Evolutionary conservation across 495 filamentous ascomycete genomes (phyloP).

Genomic region (Penicillium malachiteum): DNA sequence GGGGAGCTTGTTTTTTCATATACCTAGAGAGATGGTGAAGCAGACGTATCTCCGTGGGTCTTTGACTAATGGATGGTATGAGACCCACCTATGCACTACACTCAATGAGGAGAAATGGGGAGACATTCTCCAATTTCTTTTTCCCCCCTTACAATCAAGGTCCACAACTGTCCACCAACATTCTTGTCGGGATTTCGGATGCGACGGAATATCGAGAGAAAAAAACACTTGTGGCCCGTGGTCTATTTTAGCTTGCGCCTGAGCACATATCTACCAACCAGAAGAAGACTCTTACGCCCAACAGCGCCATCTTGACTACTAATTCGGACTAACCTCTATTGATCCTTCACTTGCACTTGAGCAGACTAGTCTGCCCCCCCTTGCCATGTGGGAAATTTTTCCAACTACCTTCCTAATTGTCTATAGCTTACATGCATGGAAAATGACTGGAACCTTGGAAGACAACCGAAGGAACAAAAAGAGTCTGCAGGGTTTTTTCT

Average conservation of each 20-base stretch:
- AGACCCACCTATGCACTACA: not conserved
- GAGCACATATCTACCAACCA: slow-evolving; percentile 4
- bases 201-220: not conserved
- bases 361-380: not conserved
- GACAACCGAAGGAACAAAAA: not conserved
- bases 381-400: not conserved
- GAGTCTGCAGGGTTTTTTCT: not conserved
- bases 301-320: too few species aligned
- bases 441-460: too few species aligned
- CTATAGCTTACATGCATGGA: not conserved
- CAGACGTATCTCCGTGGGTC: not conserved
- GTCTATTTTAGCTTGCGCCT: not conserved
- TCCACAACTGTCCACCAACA: not conserved
- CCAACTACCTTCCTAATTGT: not conserved
- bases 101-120: not conserved
- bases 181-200: not conserved
- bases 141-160: too few species aligned
- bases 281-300: not conserved
- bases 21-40: not conserved
- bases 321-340: not conserved
- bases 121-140: not conserved
- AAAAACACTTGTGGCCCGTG: not conserved
- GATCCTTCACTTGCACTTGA: not conserved
- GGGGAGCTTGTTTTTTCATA: slow-evolving; percentile 11
- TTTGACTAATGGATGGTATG: not conserved